Percentiles rank a stretch among this genome's conserved stretches.
Conservation (phyloP, 257 asterid species). For the Penstemon eatonii region DNA sequence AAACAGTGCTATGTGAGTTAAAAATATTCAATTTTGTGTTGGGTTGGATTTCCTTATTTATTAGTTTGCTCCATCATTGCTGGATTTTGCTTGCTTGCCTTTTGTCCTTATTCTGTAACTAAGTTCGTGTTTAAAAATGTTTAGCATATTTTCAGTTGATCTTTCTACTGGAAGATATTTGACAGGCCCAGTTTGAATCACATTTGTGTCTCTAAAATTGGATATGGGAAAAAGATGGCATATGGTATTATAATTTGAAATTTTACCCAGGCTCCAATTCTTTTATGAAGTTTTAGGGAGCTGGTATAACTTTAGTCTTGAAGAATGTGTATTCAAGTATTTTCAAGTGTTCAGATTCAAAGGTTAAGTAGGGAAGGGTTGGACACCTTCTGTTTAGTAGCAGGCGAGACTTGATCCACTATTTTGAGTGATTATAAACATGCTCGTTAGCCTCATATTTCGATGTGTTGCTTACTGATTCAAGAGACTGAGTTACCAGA, state of each 20-base stretch:
- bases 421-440: background rate
- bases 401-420: background rate
- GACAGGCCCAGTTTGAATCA: background rate
- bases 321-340: slow-evolving; percentile 6
- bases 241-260: slow-evolving; percentile 1
- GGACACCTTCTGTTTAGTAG: background rate
- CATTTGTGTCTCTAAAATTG: background rate
- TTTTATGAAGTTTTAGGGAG: slow-evolving; percentile 3
- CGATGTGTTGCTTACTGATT: background rate
- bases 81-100: background rate
- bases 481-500: background rate
- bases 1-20: slow-evolving; percentile 82
- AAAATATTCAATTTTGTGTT: slow-evolving; percentile 3
- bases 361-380: slow-evolving; percentile 10
- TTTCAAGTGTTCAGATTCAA: background rate
- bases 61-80: background rate
- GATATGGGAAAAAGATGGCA: background rate
- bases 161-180: background rate
- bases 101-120: slow-evolving; percentile 3
- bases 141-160: slow-evolving; percentile 12
- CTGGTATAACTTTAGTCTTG: slow-evolving; percentile 12
- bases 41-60: background rate
- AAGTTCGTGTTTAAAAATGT: background rate
- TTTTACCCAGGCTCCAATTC: slow-evolving; percentile 9
- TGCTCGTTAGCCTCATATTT: background rate